Evolutionary conservation across 768 basidiomycete species (phyloP).

Genomic region (Scleroderma citrinum): DNA sequence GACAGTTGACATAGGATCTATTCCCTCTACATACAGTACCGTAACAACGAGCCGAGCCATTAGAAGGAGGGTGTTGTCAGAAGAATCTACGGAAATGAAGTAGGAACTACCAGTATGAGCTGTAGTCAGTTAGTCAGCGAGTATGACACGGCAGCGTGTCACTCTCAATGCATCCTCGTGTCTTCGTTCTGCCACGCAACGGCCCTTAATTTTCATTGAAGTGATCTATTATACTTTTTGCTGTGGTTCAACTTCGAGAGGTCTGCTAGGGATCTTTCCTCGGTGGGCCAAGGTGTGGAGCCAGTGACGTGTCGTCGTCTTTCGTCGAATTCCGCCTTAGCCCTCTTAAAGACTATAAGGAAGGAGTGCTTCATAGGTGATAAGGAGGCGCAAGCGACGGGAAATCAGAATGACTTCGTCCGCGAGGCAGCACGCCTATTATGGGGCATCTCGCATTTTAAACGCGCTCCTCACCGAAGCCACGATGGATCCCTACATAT

Average conservation of each 20-base stretch:
- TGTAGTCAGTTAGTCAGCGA: neutral
- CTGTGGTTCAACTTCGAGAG: too few relatives aligned
- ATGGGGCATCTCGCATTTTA: conserved; percentile 9
- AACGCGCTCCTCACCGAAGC: conserved; percentile 27
- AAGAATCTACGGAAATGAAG: neutral
- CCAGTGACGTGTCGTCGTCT: too few relatives aligned
- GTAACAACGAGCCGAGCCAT: too few relatives aligned
- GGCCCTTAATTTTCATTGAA: neutral
- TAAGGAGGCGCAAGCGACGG: conserved; percentile 27
- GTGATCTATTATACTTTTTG: neutral
- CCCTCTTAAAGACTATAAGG: neutral
- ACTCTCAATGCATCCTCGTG: neutral
- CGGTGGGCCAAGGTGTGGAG: neutral
- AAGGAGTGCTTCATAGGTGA: conserved; percentile 10
- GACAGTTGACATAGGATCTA: too few relatives aligned
- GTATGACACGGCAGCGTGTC: neutral
- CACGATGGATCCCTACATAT: conserved; percentile 32
- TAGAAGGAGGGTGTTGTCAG: too few relatives aligned
- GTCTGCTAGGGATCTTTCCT: too few relatives aligned
- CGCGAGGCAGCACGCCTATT: conserved; percentile 7
- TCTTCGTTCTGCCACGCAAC: too few relatives aligned
- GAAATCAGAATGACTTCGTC: conserved; percentile 21
- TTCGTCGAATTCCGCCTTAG: too few relatives aligned
- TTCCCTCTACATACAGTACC: too few relatives aligned
- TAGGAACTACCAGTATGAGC: neutral